These are phyloP conservation scores for Dacryopinax primogenitus DNA, from an alignment of 768 basidiomycete genomes.

Conservation along the genomic window DNA sequence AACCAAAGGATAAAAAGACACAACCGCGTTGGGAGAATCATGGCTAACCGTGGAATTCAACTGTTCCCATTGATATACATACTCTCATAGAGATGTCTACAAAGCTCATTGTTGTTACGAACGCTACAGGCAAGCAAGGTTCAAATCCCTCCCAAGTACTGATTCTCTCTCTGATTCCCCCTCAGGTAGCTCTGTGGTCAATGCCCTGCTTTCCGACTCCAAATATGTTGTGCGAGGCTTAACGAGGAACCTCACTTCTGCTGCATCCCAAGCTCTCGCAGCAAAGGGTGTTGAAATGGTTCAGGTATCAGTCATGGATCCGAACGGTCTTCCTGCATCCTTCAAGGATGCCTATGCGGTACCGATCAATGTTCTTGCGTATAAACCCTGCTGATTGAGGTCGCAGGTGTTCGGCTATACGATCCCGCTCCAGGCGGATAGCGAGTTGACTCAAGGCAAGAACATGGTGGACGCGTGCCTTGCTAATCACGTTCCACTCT, in stretches of 20 bases:
- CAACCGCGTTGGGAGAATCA: too few species aligned
- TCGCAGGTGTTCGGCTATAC: not conserved
- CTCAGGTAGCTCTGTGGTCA: slow-evolving; percentile 18
- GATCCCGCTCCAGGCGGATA: not conserved
- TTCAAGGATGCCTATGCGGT: slow-evolving; percentile 4
- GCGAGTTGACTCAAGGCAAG: not conserved
- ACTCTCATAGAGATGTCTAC: too few species aligned
- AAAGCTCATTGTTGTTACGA: too few species aligned
- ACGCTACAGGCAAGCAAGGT: too few species aligned
- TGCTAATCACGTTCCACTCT: not conserved
- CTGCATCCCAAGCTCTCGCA: not conserved
- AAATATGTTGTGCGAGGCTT: slow-evolving; percentile 19
- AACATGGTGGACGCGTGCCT: not conserved
- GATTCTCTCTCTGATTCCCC: too few species aligned
- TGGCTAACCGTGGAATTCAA: too few species aligned
- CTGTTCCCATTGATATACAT: too few species aligned
- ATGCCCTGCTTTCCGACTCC: slow-evolving; percentile 14
- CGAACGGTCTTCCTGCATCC: not conserved
- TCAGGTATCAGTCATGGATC: not conserved
- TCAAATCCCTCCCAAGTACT: too few species aligned
- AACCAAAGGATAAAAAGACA: too few species aligned
- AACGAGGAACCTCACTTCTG: slow-evolving; percentile 18
- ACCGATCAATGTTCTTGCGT: not conserved
- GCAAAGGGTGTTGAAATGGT: not conserved
- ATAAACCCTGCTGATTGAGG: not conserved